These are phyloP conservation scores for Yarrowia sp. DNA, from an alignment of 805 yeast species.

Conservation along the genomic window DNA sequence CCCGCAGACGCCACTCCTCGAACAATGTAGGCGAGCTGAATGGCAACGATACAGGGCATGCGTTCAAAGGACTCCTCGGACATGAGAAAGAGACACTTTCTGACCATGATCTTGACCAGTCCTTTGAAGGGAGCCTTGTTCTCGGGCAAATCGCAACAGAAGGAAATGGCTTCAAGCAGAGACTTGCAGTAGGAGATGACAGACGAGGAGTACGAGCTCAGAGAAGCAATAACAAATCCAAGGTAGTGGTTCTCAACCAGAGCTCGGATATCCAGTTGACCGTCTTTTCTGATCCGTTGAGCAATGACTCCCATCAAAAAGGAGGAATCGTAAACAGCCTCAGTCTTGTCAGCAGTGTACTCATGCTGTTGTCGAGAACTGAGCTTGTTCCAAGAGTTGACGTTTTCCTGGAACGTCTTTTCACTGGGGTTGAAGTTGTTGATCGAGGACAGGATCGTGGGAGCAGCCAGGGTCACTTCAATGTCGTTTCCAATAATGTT, in stretches of 20 bases:
- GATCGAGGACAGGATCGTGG: conserved; percentile 10
- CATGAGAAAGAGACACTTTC: conserved; percentile 15
- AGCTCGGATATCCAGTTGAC: conserved; percentile 10
- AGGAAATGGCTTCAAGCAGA: conserved; percentile 56
- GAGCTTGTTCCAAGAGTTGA: background rate
- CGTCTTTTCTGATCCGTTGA: conserved; percentile 15
- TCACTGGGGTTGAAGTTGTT: conserved; percentile 18
- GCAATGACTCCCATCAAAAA: conserved; percentile 22
- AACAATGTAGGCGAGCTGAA: conserved; percentile 61
- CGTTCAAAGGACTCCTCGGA: conserved; percentile 22
- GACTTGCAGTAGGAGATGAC: conserved; percentile 43
- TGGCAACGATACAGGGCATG: conserved; percentile 60
- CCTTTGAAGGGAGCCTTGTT: conserved; percentile 43
- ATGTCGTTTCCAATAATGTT: conserved; percentile 19
- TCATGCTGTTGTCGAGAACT: background rate
- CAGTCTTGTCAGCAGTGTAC: background rate
- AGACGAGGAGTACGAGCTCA: background rate
- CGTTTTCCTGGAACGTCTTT: background rate
- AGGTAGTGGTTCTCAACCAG: conserved; percentile 24
- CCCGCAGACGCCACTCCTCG: conserved; percentile 71
- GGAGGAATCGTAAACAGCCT: background rate
- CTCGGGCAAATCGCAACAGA: conserved; percentile 47
- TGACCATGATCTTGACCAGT: conserved; percentile 39
- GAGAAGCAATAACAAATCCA: background rate
- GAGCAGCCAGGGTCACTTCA: conserved; percentile 24